A percentile compares a stretch with the other conserved stretches of the same genome.
Evolutionary conservation across 2,329 filamentous ascomycete species (phyloP).

Genomic region (Colletotrichum sp.): DNA sequence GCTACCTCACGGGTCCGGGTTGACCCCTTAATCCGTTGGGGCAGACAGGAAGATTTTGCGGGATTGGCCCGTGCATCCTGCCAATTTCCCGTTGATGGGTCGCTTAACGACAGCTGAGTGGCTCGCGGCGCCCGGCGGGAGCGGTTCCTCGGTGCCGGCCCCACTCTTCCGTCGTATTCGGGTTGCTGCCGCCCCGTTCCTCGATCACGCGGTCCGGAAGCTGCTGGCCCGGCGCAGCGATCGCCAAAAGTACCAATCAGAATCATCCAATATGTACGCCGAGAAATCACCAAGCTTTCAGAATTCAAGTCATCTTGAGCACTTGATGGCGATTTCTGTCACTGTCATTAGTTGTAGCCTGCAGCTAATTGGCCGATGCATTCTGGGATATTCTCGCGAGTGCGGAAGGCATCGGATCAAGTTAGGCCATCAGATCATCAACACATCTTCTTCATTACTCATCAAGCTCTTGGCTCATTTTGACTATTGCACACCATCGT

Average conservation of each 20-base stretch:
- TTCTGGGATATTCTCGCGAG: accelerated
- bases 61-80: background rate
- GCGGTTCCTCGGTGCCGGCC: background rate
- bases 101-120: background rate
- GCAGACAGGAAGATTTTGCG: background rate
- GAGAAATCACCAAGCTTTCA: background rate
- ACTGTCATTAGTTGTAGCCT: background rate
- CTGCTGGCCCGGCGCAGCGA: background rate
- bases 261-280: background rate
- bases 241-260: background rate
- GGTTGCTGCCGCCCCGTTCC: background rate
- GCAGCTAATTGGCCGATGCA: background rate
- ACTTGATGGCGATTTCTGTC: background rate
- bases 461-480: background rate
- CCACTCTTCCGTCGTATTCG: constrained; percentile 8
- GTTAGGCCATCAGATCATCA: background rate
- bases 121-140: background rate
- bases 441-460: background rate
- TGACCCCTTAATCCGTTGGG: constrained; percentile 8
- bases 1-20: background rate
- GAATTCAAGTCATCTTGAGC: background rate
- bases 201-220: background rate
- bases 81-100: constrained; percentile 11
- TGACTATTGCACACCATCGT: background rate
- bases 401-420: background rate